These are phyloP conservation scores for Cladophialophora chaetospira DNA, from an alignment of 2,329 filamentous ascomycete species.

Conservation along the genomic window DNA sequence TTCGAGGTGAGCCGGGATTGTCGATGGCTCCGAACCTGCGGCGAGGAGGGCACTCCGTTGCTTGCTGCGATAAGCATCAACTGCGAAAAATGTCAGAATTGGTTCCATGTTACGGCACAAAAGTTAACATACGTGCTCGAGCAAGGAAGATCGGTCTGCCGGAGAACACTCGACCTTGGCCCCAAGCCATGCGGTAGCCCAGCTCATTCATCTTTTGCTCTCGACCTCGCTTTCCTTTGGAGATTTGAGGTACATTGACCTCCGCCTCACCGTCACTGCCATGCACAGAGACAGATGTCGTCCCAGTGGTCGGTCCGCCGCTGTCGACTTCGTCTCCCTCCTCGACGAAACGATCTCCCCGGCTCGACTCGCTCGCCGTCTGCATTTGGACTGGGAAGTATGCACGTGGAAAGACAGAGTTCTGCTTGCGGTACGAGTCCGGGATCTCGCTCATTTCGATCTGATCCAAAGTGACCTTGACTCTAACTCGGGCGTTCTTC, in stretches of 20 bases:
- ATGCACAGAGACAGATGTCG: slow-evolving; percentile 61
- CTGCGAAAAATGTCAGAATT: slow-evolving; percentile 48
- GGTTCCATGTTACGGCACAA: slow-evolving; percentile 14
- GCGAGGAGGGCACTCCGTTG: slow-evolving; percentile 79
- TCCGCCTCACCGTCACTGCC: slow-evolving; percentile 71
- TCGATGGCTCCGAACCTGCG: slow-evolving; percentile 71
- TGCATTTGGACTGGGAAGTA: slow-evolving; percentile 96
- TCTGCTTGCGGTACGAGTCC: slow-evolving; percentile 87
- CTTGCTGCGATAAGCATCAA: slow-evolving; percentile 93
- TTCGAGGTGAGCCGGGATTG: slow-evolving; percentile 82
- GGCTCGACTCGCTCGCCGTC: slow-evolving; percentile 70
- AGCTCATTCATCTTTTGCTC: slow-evolving; percentile 92
- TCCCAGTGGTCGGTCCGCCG: slow-evolving; percentile 41
- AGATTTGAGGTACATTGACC: slow-evolving; percentile 73
- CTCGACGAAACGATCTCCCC: slow-evolving; percentile 73
- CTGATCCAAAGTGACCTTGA: slow-evolving; percentile 88
- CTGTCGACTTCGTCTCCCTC: slow-evolving; percentile 60
- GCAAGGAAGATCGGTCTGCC: slow-evolving; percentile 85
- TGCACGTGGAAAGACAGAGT: slow-evolving; percentile 85
- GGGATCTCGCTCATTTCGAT: slow-evolving; percentile 96
- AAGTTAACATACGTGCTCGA: slow-evolving; percentile 72
- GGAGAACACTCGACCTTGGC: slow-evolving; percentile 88
- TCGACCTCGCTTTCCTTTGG: slow-evolving; percentile 69
- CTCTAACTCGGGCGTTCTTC: slow-evolving; percentile 76
- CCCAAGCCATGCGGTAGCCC: slow-evolving; percentile 94